Percentiles rank a stretch among this genome's conserved stretches.
Evolutionary conservation across 805 yeast genomes (phyloP).

Genomic region (Starmera amethionina): DNA sequence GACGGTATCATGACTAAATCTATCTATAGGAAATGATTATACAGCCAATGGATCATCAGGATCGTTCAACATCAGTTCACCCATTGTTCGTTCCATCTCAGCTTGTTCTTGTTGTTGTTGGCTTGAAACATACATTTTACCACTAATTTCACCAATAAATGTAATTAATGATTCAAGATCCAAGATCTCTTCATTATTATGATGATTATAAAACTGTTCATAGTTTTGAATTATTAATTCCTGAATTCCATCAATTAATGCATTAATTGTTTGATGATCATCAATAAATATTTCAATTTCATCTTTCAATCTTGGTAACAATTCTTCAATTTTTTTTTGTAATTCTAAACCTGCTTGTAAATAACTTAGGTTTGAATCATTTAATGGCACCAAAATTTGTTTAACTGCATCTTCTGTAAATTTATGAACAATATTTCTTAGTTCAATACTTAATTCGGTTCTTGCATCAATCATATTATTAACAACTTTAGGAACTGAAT

Average conservation of each 20-base stretch:
- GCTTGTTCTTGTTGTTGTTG: conserved; percentile 4
- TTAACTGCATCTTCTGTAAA: conserved; percentile 51
- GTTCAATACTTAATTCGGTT: conserved; percentile 60
- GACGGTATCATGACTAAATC: not conserved
- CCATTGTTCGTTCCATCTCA: conserved; percentile 2
- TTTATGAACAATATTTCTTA: conserved; percentile 59
- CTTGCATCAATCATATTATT: conserved; percentile 75
- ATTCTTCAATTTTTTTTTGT: conserved; percentile 38
- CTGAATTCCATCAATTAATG: conserved; percentile 55
- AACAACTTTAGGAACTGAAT: conserved; percentile 69
- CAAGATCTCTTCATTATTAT: conserved; percentile 35
- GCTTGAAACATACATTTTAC: conserved; percentile 19
- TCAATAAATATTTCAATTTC: conserved; percentile 45
- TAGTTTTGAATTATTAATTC: conserved; percentile 51
- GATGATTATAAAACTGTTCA: conserved; percentile 35
- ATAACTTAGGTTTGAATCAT: conserved; percentile 14
- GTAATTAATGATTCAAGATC: conserved; percentile 53
- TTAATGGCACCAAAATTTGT: conserved; percentile 35
- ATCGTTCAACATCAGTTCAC: not conserved
- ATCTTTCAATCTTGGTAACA: conserved; percentile 44
- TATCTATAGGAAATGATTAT: too few relatives aligned
- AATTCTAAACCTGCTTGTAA: conserved; percentile 29
- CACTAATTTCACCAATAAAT: conserved; percentile 30
- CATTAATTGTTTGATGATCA: conserved; percentile 41
- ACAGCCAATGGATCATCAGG: not conserved